Conservation (phyloP, 768 basidiomycete genomes). For the Hericium coralloides region DNA sequence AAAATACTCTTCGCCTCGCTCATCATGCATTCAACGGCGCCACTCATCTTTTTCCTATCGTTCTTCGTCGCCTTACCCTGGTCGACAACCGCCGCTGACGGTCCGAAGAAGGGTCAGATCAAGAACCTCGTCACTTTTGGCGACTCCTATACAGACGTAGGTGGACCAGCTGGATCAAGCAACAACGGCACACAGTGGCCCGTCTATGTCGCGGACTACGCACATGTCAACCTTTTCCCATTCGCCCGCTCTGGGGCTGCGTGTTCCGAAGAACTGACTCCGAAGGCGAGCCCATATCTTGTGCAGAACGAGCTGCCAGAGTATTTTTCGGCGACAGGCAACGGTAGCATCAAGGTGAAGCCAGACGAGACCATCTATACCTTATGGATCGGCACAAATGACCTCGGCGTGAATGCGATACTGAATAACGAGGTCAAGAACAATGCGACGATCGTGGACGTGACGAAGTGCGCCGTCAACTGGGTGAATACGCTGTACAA, state of each 20-base stretch:
- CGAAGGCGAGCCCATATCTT: constrained; percentile 47
- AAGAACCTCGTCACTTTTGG: constrained; percentile 53
- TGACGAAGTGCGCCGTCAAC: constrained; percentile 46
- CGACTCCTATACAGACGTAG: constrained; percentile 55
- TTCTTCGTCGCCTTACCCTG: background rate
- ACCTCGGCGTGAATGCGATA: constrained; percentile 46
- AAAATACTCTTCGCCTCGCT: background rate
- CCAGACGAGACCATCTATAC: constrained; percentile 48
- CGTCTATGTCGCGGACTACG: constrained; percentile 47
- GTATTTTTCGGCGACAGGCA: constrained; percentile 35
- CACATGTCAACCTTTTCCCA: constrained; percentile 43
- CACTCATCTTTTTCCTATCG: background rate
- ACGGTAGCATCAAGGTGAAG: constrained; percentile 31
- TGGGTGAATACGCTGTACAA: constrained; percentile 50
- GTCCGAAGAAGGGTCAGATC: background rate
- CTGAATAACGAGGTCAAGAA: constrained; percentile 36
- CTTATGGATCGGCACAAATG: constrained; percentile 54
- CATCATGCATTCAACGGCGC: background rate
- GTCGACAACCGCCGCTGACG: background rate
- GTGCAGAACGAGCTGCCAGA: constrained; percentile 49
- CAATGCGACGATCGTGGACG: constrained; percentile 47
- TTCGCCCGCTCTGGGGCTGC: constrained; percentile 57
- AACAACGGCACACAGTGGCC: constrained; percentile 50
- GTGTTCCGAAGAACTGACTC: constrained; percentile 55
- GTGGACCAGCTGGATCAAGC: constrained; percentile 20